These are phyloP conservation scores for Phytomonas sp. DNA, from an alignment of 208 protist genomes.

Conservation along the genomic window DNA sequence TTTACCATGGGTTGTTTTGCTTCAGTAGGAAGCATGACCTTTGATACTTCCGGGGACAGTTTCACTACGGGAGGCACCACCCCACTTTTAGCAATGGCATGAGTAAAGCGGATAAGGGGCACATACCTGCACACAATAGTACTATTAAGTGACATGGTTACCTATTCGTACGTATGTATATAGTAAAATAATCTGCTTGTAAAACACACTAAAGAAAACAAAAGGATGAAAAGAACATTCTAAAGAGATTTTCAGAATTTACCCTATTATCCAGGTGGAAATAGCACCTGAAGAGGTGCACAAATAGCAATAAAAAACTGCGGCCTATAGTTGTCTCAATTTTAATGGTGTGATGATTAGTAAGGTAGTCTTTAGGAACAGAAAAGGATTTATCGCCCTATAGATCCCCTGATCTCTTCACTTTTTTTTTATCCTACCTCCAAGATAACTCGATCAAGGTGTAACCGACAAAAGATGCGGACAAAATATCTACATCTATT, in stretches of 20 bases:
- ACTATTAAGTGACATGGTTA: background rate
- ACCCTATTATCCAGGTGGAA: background rate
- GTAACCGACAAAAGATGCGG: constrained; percentile 47
- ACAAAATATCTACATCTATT: constrained; percentile 60
- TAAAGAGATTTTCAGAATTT: background rate
- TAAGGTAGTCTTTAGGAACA: background rate
- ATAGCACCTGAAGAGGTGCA: background rate
- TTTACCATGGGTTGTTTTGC: constrained; percentile 3
- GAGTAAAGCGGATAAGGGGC: constrained; percentile 68
- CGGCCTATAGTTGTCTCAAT: background rate
- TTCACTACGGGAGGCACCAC: background rate
- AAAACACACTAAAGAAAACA: constrained; percentile 19
- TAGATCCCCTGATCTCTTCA: background rate
- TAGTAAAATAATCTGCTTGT: constrained; percentile 1
- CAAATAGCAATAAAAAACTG: background rate
- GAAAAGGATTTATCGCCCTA: background rate
- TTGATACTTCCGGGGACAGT: background rate
- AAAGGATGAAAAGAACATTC: background rate
- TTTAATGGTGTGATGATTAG: background rate
- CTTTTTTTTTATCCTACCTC: background rate
- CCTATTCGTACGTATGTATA: background rate
- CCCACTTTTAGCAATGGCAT: constrained; percentile 58
- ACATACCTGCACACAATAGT: constrained; percentile 15
- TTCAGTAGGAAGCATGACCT: background rate
- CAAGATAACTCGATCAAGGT: constrained; percentile 19